Conservation (phyloP, 805 yeast genomes). For the Nakazawaea laoshanensis region DNA sequence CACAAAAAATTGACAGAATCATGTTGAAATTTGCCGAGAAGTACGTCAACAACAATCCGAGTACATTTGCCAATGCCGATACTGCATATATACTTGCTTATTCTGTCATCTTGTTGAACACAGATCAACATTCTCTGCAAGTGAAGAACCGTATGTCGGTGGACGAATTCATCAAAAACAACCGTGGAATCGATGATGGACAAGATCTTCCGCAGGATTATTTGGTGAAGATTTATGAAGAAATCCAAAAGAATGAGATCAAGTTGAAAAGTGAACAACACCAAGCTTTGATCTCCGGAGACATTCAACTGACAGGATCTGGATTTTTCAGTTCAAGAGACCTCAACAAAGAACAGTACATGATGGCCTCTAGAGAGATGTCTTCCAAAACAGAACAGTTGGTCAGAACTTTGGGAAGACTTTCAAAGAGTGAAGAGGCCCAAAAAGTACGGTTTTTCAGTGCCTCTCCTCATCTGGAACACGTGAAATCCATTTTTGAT, state of each 20-base stretch:
- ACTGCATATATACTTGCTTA: conserved; percentile 89
- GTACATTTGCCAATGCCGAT: conserved; percentile 84
- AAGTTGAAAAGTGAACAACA: conserved; percentile 90
- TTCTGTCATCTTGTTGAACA: conserved; percentile 87
- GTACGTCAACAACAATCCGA: conserved; percentile 81
- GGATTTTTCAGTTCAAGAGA: conserved; percentile 64
- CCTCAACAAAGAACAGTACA: conserved; percentile 70
- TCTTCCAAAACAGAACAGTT: conserved; percentile 81
- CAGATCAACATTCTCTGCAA: conserved; percentile 88
- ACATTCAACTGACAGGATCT: conserved; percentile 23
- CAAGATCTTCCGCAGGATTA: conserved; percentile 72
- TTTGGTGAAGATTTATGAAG: conserved; percentile 61
- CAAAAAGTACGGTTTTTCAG: conserved; percentile 53
- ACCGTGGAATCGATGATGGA: conserved; percentile 89
- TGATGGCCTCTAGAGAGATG: conserved; percentile 89
- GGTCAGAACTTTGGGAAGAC: conserved; percentile 55
- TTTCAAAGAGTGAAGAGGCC: conserved; percentile 29
- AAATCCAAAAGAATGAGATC: conserved; percentile 79
- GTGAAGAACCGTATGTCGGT: conserved; percentile 81
- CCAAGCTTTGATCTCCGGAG: conserved; percentile 75
- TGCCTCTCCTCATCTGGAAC: conserved; percentile 75
- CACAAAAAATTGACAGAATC: conserved; percentile 93
- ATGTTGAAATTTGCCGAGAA: conserved; percentile 96
- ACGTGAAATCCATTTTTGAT: conserved; percentile 88
- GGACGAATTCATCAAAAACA: conserved; percentile 80